These are phyloP conservation scores for Pelargonium fulgidum DNA, from an alignment of 441 rosid genomes.

Conservation along the genomic window DNA sequence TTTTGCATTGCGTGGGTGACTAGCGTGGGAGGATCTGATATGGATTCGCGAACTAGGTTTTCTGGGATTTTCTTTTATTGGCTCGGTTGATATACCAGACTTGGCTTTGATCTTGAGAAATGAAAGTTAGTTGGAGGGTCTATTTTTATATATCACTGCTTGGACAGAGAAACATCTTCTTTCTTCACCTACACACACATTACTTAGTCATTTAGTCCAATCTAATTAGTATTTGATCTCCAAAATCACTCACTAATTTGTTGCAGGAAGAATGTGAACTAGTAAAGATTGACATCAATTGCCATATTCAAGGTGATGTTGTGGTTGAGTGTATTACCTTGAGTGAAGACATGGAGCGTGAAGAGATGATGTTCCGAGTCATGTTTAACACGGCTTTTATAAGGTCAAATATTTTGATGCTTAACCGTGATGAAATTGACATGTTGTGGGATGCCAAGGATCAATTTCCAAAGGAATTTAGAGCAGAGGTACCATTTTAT, in stretches of 20 bases:
- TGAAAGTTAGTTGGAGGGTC: not conserved
- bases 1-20: not conserved
- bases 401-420: conserved; percentile 88
- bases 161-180: no score
- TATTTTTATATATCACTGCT: not conserved
- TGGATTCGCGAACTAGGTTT: not conserved
- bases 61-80: not conserved
- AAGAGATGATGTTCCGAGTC: conserved; percentile 72
- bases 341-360: conserved; percentile 65
- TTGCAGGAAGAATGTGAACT: conserved; percentile 79
- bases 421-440: conserved; percentile 85
- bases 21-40: not conserved
- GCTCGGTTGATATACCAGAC: not conserved
- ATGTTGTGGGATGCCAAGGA: conserved; percentile 75
- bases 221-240: not conserved
- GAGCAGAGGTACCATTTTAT: conserved; percentile 66
- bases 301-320: conserved; percentile 81
- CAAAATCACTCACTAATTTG: conserved; percentile 13
- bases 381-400: conserved; percentile 92
- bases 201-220: not conserved
- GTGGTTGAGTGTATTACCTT: conserved; percentile 84
- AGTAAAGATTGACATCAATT: conserved; percentile 82
- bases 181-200: no score
- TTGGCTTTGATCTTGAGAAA: not conserved
- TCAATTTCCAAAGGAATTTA: conserved; percentile 74